Base-by-base conservation (phyloP, 768 basidiomycete species). In the Lentinula detonsa region DNA sequence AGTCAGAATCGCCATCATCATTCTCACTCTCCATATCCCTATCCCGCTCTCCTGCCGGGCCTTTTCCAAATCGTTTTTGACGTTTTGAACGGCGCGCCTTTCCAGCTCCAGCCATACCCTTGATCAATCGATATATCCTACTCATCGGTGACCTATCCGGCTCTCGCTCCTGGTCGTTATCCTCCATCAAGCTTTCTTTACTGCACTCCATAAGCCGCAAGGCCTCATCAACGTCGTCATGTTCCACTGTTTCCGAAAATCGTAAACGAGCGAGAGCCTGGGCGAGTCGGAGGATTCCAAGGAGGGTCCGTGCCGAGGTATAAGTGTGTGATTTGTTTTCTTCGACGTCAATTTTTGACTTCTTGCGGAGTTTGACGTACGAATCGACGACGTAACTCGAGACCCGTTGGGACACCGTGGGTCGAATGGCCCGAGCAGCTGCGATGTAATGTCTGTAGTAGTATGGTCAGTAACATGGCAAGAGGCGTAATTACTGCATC, bases 191-290 rank as follows among this genome's bases (percentile, higher is more conserved):
- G 68, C 88, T 93, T 69, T 92, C 90, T 73, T 98, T 99, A 75
- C 91, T 93, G 66, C 91, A 93, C 62, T 95, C 93, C 95, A 99
- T 98, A 63, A 99, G 77, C 42, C 97, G 87, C 63, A 99, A 78
- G 2, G 97, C 97, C 74, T 98, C 97, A 69, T 98, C 95, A 11
- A 99, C 95, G 70, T 99, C 97, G 42, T 83, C 81, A 60, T 87
- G 85, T 53, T 86, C 86, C 43, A 98, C 97, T 2, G 76, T 76
- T 67, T 89, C 85, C 55, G 90, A 84, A 75, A 88, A 93, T 40
- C 96, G 88, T 31, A 99, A 80, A 16, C 97, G 89, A 0, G 97
- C 95, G 46, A 96, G 87, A 0, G 95, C 95, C 72, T 99, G 97
- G 0, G 96, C 85, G 37, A 99, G 85, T 63, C 97, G 93, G 3